These are phyloP conservation scores for Durio zibethinus DNA, from an alignment of 345 rosid species.

Conservation along the genomic window DNA sequence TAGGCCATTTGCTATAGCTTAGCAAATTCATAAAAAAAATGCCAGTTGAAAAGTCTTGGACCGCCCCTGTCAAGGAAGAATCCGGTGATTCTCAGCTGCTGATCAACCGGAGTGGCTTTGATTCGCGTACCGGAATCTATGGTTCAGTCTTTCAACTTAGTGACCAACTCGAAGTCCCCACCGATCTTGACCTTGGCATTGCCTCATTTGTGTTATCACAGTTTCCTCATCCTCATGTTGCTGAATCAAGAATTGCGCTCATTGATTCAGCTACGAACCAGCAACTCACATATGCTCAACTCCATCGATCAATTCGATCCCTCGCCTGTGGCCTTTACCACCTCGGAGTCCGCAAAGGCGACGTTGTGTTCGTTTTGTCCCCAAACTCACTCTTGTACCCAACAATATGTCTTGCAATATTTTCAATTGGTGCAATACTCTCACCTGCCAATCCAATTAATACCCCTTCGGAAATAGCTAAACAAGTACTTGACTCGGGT, in stretches of 20 bases:
- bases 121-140: conserved; percentile 39
- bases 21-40: conserved; percentile 10
- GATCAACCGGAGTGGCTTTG: conserved; percentile 29
- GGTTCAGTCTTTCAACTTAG: conserved; percentile 32
- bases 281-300: conserved; percentile 38
- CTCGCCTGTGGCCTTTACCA: conserved; percentile 47
- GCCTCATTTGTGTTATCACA: conserved; percentile 41
- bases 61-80: conserved; percentile 7
- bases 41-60: conserved; percentile 28
- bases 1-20: neutral
- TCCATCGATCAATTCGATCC: conserved; percentile 37
- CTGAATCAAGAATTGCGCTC: conserved; percentile 39
- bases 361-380: conserved; percentile 52
- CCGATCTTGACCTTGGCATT: conserved; percentile 30
- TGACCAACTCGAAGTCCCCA: conserved; percentile 33
- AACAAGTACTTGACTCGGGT: conserved; percentile 52
- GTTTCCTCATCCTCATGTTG: conserved; percentile 34
- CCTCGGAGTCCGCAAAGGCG: conserved; percentile 46
- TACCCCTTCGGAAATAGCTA: conserved; percentile 43
- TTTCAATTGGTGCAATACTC: conserved; percentile 53
- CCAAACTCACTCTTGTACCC: conserved; percentile 56
- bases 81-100: neutral
- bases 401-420: conserved; percentile 44
- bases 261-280: conserved; percentile 37
- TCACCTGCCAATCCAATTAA: conserved; percentile 55